These are phyloP conservation scores for Aspergillus cristatus DNA, from an alignment of 495 filamentous ascomycete species.

Conservation along the genomic window DNA sequence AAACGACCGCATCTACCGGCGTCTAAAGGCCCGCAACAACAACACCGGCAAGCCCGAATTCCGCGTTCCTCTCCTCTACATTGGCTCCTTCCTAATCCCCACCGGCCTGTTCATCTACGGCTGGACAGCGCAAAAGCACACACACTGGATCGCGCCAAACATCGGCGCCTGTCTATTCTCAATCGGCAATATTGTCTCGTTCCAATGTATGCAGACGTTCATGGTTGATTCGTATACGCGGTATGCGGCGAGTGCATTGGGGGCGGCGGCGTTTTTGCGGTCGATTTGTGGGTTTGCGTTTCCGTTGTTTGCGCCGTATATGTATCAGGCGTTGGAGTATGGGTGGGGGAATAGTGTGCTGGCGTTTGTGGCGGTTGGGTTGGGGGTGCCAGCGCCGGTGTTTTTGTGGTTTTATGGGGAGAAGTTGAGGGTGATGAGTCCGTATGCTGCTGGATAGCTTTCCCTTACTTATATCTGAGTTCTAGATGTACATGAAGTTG, in stretches of 20 bases:
- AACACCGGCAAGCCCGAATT: conserved; percentile 55
- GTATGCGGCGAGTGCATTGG: conserved; percentile 65
- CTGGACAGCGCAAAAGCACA: conserved; percentile 53
- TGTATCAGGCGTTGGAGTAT: conserved; percentile 50
- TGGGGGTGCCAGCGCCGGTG: conserved; percentile 52
- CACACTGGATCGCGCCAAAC: conserved; percentile 66
- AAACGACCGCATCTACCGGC: conserved; percentile 49
- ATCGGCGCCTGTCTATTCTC: conserved; percentile 55
- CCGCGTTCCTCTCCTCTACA: conserved; percentile 53
- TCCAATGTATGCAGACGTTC: conserved; percentile 67
- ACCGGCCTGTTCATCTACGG: conserved; percentile 63
- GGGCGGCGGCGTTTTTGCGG: conserved; percentile 56
- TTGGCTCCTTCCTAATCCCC: conserved; percentile 50
- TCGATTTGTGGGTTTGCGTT: conserved; percentile 65
- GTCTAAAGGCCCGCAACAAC: conserved; percentile 50
- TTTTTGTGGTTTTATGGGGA: conserved; percentile 53
- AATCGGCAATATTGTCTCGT: conserved; percentile 51
- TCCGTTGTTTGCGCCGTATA: conserved; percentile 61
- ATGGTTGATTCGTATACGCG: conserved; percentile 69
- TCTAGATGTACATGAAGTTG: no score
- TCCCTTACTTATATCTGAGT: no score
- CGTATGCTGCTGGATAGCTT: no score
- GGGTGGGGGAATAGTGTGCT: conserved; percentile 59
- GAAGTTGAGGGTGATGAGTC: conserved; percentile 49
- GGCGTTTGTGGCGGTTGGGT: conserved; percentile 42